phyloP scores from a whole-genome alignment of 1,139 yeast genomes.

The Blastobotrys buckinghamii region DNA sequence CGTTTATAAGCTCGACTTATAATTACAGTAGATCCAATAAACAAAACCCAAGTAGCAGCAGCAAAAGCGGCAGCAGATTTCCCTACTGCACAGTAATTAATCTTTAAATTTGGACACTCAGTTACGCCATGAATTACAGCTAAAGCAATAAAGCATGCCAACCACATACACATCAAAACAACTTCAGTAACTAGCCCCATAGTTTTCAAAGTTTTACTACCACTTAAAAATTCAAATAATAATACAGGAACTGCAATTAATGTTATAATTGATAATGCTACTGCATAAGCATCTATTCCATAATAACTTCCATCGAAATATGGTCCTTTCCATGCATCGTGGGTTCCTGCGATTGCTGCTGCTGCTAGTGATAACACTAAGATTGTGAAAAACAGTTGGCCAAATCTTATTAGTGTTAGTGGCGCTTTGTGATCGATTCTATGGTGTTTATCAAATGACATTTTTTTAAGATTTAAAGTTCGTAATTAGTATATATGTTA shows the following conservation, averaged over 20 bases:
- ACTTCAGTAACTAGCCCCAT: neutral
- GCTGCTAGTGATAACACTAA: slow-evolving; percentile 1
- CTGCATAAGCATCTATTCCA: slow-evolving; percentile 1
- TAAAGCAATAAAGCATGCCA: neutral
- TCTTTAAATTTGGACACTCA: neutral
- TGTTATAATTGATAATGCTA: neutral
- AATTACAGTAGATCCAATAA: neutral
- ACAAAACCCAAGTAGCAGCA: slow-evolving; percentile 2
- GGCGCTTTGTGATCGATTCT: neutral
- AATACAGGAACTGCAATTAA: neutral
- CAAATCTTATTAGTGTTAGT: neutral
- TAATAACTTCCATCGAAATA: neutral
- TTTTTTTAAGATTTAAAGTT: too few relatives aligned
- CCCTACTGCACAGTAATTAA: slow-evolving; percentile 2
- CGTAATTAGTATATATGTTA: too few relatives aligned
- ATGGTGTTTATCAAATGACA: neutral
- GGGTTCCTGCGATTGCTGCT: slow-evolving; percentile 3
- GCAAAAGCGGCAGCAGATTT: slow-evolving; percentile 9
- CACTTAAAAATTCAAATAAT: neutral
- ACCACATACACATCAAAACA: slow-evolving; percentile 1
- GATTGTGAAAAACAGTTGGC: neutral
- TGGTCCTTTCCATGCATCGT: neutral
- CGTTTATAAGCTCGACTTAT: neutral
- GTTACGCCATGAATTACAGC: slow-evolving; percentile 6
- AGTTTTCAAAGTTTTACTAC: neutral